Evolutionary conservation across 257 asterid species (phyloP).

Genomic region (Scutellaria galericulata): DNA sequence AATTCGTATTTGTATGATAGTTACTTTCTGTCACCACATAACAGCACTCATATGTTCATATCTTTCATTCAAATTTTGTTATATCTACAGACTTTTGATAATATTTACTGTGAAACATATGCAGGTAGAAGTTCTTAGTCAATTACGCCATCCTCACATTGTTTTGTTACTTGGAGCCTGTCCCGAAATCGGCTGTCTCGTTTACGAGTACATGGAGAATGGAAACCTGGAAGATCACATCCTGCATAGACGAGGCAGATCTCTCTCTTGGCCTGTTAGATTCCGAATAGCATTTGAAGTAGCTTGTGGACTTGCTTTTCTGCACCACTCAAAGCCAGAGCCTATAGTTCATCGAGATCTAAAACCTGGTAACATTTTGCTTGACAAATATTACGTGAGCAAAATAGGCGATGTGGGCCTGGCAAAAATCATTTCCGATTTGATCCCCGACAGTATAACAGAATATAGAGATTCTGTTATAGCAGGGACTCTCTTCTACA

Average conservation of each 20-base stretch:
- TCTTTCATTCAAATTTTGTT: too few relatives aligned
- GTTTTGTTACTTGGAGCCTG: constrained; percentile 86
- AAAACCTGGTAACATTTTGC: constrained; percentile 85
- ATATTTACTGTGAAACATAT: constrained; percentile 19
- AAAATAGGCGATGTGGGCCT: constrained; percentile 92
- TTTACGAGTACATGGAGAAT: constrained; percentile 87
- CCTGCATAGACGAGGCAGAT: constrained; percentile 41
- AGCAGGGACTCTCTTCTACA: constrained; percentile 82
- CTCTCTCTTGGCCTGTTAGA: constrained; percentile 75
- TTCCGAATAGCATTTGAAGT: constrained; percentile 81
- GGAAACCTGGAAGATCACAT: constrained; percentile 80
- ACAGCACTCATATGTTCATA: neutral
- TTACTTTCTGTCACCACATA: neutral
- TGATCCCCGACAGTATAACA: constrained; percentile 75
- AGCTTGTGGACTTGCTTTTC: constrained; percentile 87
- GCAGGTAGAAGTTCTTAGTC: constrained; percentile 92
- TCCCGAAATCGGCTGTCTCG: constrained; percentile 77
- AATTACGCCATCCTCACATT: constrained; percentile 77
- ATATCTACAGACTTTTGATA: neutral
- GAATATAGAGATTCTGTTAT: constrained; percentile 72
- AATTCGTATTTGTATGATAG: constrained; percentile 1
- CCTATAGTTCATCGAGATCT: constrained; percentile 88
- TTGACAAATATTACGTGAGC: constrained; percentile 65
- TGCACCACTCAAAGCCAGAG: constrained; percentile 80
- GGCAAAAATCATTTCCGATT: constrained; percentile 68